Evolutionary conservation across 2,329 filamentous ascomycete species (phyloP).

Genomic region (Trichoderma hamatum): DNA sequence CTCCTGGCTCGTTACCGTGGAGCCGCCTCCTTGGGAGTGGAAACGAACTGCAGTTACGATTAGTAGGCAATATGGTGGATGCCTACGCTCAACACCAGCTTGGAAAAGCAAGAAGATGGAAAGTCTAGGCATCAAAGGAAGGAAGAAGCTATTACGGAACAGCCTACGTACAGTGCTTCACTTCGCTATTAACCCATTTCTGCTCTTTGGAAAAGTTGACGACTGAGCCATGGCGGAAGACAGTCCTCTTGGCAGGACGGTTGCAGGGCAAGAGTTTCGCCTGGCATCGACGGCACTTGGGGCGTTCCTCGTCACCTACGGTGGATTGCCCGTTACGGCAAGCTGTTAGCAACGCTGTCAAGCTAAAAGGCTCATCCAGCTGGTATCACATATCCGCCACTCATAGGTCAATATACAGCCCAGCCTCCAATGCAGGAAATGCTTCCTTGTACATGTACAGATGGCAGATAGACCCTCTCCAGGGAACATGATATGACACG

Average conservation of each 20-base stretch:
- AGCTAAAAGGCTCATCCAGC: neutral
- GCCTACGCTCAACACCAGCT: neutral
- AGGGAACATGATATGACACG: neutral
- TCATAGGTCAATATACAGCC: neutral
- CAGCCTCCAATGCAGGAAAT: neutral
- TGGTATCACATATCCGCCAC: neutral
- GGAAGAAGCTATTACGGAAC: too few relatives aligned
- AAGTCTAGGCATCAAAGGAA: neutral
- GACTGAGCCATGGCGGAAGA: conserved; percentile 43
- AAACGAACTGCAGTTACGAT: conserved; percentile 28
- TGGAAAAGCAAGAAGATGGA: neutral
- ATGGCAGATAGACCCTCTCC: neutral
- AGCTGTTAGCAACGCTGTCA: conserved; percentile 10
- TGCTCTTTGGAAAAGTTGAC: conserved; percentile 41
- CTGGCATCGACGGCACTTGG: conserved; percentile 42
- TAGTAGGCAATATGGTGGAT: neutral
- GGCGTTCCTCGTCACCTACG: conserved; percentile 44
- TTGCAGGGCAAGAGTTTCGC: conserved; percentile 40
- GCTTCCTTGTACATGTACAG: neutral
- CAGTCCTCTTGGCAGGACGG: conserved; percentile 40
- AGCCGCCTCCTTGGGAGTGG: conserved; percentile 29
- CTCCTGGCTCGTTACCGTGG: conserved; percentile 8
- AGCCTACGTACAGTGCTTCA: conserved; percentile 40
- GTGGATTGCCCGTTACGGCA: neutral
- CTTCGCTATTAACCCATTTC: conserved; percentile 43